phyloP scores from a whole-genome alignment of 805 yeast genomes.

The Kuraishia ogatae region DNA sequence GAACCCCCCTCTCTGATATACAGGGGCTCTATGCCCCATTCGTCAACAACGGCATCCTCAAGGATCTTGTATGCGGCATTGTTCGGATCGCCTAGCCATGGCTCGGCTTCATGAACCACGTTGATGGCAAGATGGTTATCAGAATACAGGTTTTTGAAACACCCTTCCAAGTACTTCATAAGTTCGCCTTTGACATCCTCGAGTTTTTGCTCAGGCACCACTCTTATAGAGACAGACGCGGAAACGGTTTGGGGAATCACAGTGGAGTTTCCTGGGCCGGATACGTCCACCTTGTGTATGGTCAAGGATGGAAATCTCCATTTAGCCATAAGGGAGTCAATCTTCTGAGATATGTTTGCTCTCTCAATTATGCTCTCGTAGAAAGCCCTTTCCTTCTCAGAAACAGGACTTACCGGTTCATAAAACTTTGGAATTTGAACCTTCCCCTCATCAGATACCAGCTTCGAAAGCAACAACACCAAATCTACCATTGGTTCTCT shows the following conservation, averaged over 20 bases:
- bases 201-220: conserved; percentile 83
- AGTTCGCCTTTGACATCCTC: conserved; percentile 45
- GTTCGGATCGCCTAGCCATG: conserved; percentile 88
- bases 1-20: conserved; percentile 96
- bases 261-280: conserved; percentile 86
- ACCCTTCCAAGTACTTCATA: conserved; percentile 31
- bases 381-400: conserved; percentile 46
- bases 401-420: conserved; percentile 52
- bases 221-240: conserved; percentile 72
- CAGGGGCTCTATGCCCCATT: conserved; percentile 79
- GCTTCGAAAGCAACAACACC: conserved; percentile 57
- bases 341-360: conserved; percentile 15
- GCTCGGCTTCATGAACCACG: conserved; percentile 81
- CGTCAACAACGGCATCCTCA: conserved; percentile 47
- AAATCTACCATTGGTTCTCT: conserved; percentile 87
- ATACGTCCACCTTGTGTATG: conserved; percentile 72
- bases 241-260: conserved; percentile 80
- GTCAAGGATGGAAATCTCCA: conserved; percentile 92
- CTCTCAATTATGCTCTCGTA: conserved; percentile 52
- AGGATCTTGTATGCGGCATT: conserved; percentile 68
- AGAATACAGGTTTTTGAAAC: conserved; percentile 44
- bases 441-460: conserved; percentile 47
- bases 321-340: conserved; percentile 56
- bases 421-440: conserved; percentile 64
- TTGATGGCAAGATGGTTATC: conserved; percentile 53